phyloP scores from a whole-genome alignment of 257 asterid species.

The Scutellaria barbata region DNA sequence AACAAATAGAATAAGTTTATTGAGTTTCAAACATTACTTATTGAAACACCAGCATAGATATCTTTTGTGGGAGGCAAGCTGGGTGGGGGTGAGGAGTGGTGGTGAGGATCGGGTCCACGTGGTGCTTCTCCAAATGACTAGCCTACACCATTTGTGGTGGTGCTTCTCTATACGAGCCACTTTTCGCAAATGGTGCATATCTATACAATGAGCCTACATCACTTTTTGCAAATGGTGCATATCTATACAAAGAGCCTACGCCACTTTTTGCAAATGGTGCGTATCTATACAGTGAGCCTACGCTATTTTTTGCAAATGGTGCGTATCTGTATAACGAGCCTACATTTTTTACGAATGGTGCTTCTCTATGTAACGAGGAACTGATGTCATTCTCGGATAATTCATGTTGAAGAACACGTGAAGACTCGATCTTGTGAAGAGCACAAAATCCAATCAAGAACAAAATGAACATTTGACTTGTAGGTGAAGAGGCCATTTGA shows the following conservation, averaged over 20 bases:
- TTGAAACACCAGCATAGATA: too few relatives aligned
- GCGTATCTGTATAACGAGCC: background rate
- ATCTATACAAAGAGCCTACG: background rate
- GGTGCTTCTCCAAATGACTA: background rate
- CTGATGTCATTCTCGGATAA: background rate
- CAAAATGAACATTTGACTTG: background rate
- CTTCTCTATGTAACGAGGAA: background rate
- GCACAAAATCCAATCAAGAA: constrained; percentile 19
- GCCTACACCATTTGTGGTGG: background rate
- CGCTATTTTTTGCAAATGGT: background rate
- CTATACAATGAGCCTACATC: too few relatives aligned
- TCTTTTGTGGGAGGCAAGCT: too few relatives aligned
- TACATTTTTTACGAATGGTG: background rate
- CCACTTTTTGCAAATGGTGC: background rate
- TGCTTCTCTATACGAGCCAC: background rate
- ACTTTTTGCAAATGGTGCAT: background rate
- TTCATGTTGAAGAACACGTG: background rate
- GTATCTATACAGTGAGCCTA: background rate
- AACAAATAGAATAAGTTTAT: too few relatives aligned
- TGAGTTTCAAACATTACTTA: too few relatives aligned
- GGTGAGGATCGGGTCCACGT: constrained; percentile 20
- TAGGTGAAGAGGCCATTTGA: constrained; percentile 2
- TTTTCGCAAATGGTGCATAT: too few relatives aligned
- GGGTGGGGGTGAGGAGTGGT: background rate
- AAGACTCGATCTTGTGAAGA: background rate